Evolutionary conservation across 2,329 filamentous ascomycete species (phyloP), one percentile per base, ranked within the genome.

Genomic region (Arthrobotrys pseudoclavata): DNA sequence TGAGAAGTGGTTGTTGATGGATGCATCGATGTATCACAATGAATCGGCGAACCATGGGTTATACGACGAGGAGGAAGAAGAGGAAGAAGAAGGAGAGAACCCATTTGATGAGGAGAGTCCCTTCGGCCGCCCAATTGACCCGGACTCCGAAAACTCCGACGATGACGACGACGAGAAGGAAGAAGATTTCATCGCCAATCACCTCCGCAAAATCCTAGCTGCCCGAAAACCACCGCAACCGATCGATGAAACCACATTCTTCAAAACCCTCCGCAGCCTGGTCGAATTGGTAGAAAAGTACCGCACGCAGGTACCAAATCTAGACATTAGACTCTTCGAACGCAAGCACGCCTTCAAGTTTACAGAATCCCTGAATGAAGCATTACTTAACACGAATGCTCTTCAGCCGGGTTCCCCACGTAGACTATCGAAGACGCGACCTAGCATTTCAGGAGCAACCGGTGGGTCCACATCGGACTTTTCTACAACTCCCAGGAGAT

Each of bases 1-100:
- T 12, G 93, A 97, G 82, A 92, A 92, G n/a, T 99, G 96, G 95
- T 85, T 98, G 31, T 86, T 95, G 4, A 90, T 93, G 15, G 89
- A 91, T 66, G 91, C 92, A 3, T 86, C 85, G n/a, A 87, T 86
- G 75, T 92, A 90, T 81, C 84, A 86, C 7, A 86, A 87, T 13
- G 84, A 86, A 31, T 48, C 63, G 6, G 66, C 75, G 2, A 79
- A 85, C 22, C 81, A 84, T 62, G 81, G 81, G 1, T 83, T 85
- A 7, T 84, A 85, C 34, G 78, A 76, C 13, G 75, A 79, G 81
- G 80, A 85, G 84, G 47, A 62, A 20, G 60, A 83, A 6, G 75
- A 81, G 15, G 79, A 84, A 2, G 77, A 29, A 10, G 77, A 79
- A n/a, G 55, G 37, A 15, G 82, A 82, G 3, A 82, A 82, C n/a